phyloP scores from a whole-genome alignment of 176 grass and related monocot species.

The Carex parvula region DNA sequence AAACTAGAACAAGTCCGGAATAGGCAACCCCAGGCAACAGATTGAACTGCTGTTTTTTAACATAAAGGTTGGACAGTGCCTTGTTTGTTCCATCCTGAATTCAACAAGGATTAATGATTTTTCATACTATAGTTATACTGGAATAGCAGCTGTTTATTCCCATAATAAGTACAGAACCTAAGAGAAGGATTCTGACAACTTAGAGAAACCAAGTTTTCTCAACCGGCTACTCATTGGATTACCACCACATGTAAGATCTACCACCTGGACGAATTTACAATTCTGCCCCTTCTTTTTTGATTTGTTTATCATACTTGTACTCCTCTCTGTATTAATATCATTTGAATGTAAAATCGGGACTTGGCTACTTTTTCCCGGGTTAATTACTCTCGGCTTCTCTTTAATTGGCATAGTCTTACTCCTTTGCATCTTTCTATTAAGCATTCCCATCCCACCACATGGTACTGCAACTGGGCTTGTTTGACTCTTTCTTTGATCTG shows the following conservation, averaged over 20 bases:
- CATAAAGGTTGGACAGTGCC: neutral
- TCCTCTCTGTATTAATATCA: slow-evolving; percentile 6
- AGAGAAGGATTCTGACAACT: slow-evolving; percentile 61
- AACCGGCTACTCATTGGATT: slow-evolving; percentile 84
- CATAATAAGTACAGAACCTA: slow-evolving; percentile 13
- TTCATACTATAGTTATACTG: slow-evolving; percentile 2
- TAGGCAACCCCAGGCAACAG: neutral
- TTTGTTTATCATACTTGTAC: slow-evolving; percentile 1
- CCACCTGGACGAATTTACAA: slow-evolving; percentile 55
- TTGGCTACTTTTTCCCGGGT: neutral
- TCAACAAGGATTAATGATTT: slow-evolving; percentile 4
- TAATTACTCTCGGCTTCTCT: neutral
- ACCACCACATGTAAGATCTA: slow-evolving; percentile 56
- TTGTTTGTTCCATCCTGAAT: slow-evolving; percentile 1
- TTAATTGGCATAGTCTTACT: neutral
- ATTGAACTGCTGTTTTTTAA: neutral
- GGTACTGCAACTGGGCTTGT: slow-evolving; percentile 46
- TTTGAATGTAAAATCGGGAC: slow-evolving; percentile 26
- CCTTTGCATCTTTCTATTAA: slow-evolving; percentile 14
- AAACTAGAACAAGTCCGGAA: neutral
- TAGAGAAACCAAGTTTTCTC: slow-evolving; percentile 94
- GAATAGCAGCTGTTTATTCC: slow-evolving; percentile 16
- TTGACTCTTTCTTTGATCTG: slow-evolving; percentile 41
- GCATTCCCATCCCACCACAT: slow-evolving; percentile 34
- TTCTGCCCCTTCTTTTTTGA: slow-evolving; percentile 43